Base-by-base conservation (phyloP, 2,329 filamentous ascomycete species). In the Epichloe coenophiala region DNA sequence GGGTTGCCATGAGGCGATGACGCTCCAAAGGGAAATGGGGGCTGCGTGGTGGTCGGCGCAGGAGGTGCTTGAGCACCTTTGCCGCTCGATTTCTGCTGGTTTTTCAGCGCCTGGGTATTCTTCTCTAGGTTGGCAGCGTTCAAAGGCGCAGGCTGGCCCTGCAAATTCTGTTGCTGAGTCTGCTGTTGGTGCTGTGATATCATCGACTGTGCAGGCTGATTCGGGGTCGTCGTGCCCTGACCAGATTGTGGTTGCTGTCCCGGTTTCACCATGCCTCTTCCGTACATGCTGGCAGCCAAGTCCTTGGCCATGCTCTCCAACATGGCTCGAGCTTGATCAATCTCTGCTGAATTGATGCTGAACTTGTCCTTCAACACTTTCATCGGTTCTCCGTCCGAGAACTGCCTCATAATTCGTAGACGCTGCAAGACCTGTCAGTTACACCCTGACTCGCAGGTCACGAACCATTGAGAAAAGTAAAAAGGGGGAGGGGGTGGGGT, bases 1-100 rank as follows among this genome's bases (percentile, higher is more conserved):
- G 80, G 80, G 51, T 77, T 74, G 11, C 78, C 80, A 55, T 80
- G 76, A 35, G 80, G 80, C 5, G 80, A 81, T 8, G 71, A 66
- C 17, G 71, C 74, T 11, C 74, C 74, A 51, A 82, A 72, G 27
- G 69, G 65, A 61, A 80, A 80, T 0, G 78, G 78, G 15, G 78
- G 73, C 54, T 80, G 76, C 13, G 72, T 59, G 1, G 73, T 73
- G 0, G 76, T 82, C 15, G 80, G 78, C 9, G 80, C 77, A 12
- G 76, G 70, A 3, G 78, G 77, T 0, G 74, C 65, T 54, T 76
- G 72, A 8, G 67, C 69, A 8, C 65, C 65, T 59, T 75, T 77
- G 60, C 68, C 73, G 36, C 56, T 48, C 27, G 53, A 51, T 51
- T 67, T 69, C 21, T 65, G 59, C 47, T 59, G 57, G 50, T 71